These are phyloP conservation scores for Aspergillus sp. DNA, from an alignment of 2,329 filamentous ascomycete species.

Conservation along the genomic window DNA sequence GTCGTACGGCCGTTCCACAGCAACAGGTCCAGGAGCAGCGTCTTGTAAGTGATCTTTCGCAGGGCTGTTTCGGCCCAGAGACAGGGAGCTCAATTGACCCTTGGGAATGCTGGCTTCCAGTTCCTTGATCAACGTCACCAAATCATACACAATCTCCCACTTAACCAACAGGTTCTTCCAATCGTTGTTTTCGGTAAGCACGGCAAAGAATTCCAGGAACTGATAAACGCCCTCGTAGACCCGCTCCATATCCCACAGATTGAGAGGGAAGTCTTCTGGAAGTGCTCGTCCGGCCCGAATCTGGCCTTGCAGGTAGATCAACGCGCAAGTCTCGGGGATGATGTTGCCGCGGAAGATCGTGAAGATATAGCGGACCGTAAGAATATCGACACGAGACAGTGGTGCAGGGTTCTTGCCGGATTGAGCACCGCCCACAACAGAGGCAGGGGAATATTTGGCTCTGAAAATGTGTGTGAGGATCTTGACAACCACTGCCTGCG, in stretches of 20 bases:
- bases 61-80: conserved; percentile 30
- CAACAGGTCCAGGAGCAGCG: conserved; percentile 37
- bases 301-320: conserved; percentile 90
- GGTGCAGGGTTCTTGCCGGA: conserved; percentile 59
- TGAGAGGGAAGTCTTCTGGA: conserved; percentile 85
- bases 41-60: conserved; percentile 31
- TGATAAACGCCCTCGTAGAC: conserved; percentile 94
- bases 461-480: conserved; percentile 88
- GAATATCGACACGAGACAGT: conserved; percentile 56
- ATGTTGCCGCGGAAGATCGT: conserved; percentile 89
- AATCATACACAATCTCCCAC: conserved; percentile 87
- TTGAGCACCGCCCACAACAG: conserved; percentile 47
- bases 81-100: conserved; percentile 59
- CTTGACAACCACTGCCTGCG: conserved; percentile 88
- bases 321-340: conserved; percentile 88
- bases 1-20: conserved; percentile 68
- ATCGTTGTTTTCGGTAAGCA: conserved; percentile 79
- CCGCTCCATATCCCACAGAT: conserved; percentile 96
- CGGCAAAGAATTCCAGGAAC: conserved; percentile 90
- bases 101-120: conserved; percentile 86
- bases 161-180: conserved; percentile 83
- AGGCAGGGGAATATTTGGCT: conserved; percentile 53
- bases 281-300: conserved; percentile 75
- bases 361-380: conserved; percentile 83
- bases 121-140: conserved; percentile 81